Percentiles rank a stretch among this genome's conserved stretches.
phyloP scores from a whole-genome alignment of 2,329 filamentous ascomycete species.

The Proliferodiscus dingleyae region DNA sequence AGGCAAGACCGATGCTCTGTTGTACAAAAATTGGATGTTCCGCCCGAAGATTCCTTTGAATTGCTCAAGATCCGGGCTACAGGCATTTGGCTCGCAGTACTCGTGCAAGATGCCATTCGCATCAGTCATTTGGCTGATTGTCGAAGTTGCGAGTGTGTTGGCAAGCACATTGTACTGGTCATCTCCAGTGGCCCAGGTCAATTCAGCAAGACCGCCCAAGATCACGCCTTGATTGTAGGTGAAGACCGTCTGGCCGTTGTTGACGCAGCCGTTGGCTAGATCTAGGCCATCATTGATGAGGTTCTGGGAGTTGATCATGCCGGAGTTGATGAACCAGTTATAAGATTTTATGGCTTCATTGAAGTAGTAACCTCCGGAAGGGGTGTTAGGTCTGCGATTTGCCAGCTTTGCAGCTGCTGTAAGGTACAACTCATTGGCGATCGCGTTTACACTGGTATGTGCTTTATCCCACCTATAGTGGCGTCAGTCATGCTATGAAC shows the following conservation, averaged over 20 bases:
- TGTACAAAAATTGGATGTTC: slow-evolving; percentile 56
- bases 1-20: slow-evolving; percentile 19
- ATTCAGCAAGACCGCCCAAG: slow-evolving; percentile 53
- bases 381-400: slow-evolving; percentile 49
- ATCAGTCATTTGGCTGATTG: slow-evolving; percentile 42
- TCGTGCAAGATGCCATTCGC: slow-evolving; percentile 47
- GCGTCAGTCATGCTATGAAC: slow-evolving; percentile 4
- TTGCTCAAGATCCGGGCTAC: slow-evolving; percentile 47
- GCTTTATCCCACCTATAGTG: slow-evolving; percentile 48
- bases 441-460: slow-evolving; percentile 48
- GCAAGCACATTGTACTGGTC: slow-evolving; percentile 42
- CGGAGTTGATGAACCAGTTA: slow-evolving; percentile 45
- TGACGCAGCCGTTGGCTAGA: slow-evolving; percentile 41
- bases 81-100: slow-evolving; percentile 45
- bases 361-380: slow-evolving; percentile 46
- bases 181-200: slow-evolving; percentile 44
- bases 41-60: slow-evolving; percentile 71
- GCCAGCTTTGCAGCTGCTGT: slow-evolving; percentile 50
- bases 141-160: slow-evolving; percentile 48
- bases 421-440: slow-evolving; percentile 54
- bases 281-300: slow-evolving; percentile 51
- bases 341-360: slow-evolving; percentile 48
- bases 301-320: slow-evolving; percentile 42
- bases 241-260: slow-evolving; percentile 40
- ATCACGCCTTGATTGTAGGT: slow-evolving; percentile 60